Conservation (phyloP, 1,284 basidiomycete species). For the Puccinia polysora region DNA sequence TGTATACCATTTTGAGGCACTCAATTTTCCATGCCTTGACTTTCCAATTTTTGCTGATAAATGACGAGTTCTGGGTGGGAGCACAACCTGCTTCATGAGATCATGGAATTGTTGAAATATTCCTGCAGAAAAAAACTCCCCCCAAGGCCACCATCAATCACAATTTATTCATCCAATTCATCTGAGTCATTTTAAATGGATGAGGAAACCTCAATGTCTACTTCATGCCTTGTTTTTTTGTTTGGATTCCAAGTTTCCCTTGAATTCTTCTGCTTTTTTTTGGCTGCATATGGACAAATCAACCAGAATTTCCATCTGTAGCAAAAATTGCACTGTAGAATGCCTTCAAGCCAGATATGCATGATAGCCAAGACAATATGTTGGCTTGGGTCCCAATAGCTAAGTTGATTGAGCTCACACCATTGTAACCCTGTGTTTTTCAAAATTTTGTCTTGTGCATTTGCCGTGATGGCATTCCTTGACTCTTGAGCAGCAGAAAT, state of each 20-base stretch:
- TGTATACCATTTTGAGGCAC: slow-evolving; percentile 22
- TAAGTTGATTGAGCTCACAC: slow-evolving; percentile 34
- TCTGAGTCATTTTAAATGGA: slow-evolving; percentile 4
- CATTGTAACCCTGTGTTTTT: slow-evolving; percentile 15
- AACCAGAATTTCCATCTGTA: slow-evolving; percentile 12
- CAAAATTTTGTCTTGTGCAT: slow-evolving; percentile 4
- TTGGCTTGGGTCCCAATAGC: slow-evolving; percentile 20
- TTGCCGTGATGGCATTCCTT: background rate
- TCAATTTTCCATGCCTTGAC: slow-evolving; percentile 20
- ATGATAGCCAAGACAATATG: slow-evolving; percentile 34
- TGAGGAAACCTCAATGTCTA: background rate
- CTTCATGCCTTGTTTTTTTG: background rate
- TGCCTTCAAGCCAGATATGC: slow-evolving; percentile 37
- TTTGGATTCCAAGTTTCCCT: background rate
- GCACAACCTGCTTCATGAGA: slow-evolving; percentile 1
- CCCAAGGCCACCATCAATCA: slow-evolving; percentile 6
- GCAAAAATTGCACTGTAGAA: slow-evolving; percentile 20
- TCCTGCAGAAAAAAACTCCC: slow-evolving; percentile 9
- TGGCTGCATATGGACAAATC: background rate
- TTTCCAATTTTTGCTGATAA: slow-evolving; percentile 28
- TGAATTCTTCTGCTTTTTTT: background rate
- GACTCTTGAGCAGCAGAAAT: slow-evolving; percentile 3
- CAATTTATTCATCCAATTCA: slow-evolving; percentile 3
- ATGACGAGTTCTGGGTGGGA: slow-evolving; percentile 18
- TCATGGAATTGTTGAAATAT: slow-evolving; percentile 1